A percentile compares a stretch with the other conserved stretches of the same genome.
Evolutionary conservation across 441 rosid species (phyloP).

Genomic region (Gossypium laxum): DNA sequence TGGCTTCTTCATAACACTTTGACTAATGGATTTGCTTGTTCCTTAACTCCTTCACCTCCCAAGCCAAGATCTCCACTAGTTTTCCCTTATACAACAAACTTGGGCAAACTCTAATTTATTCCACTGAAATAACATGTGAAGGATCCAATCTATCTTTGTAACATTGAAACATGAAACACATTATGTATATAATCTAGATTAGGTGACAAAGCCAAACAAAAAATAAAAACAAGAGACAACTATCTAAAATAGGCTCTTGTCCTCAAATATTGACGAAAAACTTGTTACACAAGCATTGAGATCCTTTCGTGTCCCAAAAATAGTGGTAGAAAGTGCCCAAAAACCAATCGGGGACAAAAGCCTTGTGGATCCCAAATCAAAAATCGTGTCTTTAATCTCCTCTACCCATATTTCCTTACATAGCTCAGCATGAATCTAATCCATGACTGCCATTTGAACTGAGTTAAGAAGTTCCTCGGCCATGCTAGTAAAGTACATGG

Average conservation of each 20-base stretch:
- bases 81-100: background rate
- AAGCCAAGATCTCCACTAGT: background rate
- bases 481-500: background rate
- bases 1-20: background rate
- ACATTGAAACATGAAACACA: background rate
- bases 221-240: background rate
- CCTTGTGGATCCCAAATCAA: background rate
- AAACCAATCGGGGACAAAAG: background rate
- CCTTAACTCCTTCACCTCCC: background rate
- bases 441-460: background rate
- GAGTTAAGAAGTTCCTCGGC: background rate
- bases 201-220: background rate
- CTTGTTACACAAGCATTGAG: background rate
- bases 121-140: background rate
- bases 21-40: background rate
- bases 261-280: background rate
- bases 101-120: background rate
- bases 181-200: background rate
- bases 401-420: background rate
- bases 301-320: background rate
- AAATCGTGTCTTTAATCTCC: background rate
- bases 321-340: background rate
- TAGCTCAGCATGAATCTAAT: background rate
- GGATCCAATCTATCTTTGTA: background rate
- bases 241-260: background rate